These are phyloP conservation scores for Ceratocystis ficicola DNA, from an alignment of 2,329 filamentous ascomycete species.

Conservation along the genomic window DNA sequence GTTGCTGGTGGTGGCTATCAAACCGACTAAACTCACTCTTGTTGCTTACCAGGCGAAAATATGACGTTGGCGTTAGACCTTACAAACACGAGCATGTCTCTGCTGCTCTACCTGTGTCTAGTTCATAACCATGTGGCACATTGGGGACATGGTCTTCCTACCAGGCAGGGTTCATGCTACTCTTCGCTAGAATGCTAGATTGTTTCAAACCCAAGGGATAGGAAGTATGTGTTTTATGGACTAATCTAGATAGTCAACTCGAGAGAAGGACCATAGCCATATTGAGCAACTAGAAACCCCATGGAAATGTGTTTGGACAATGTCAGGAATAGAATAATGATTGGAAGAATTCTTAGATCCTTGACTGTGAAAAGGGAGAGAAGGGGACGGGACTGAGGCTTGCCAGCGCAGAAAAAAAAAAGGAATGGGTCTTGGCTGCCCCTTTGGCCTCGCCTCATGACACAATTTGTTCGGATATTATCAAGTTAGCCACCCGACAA, in stretches of 20 bases:
- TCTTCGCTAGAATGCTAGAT: neutral
- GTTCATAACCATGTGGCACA: too few relatives aligned
- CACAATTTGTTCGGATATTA: too few relatives aligned
- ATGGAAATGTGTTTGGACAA: neutral
- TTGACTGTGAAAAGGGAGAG: neutral
- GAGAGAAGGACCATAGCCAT: neutral
- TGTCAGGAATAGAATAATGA: neutral
- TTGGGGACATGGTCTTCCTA: neutral
- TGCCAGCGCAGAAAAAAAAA: too few relatives aligned
- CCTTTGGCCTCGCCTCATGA: too few relatives aligned
- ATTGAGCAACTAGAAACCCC: neutral
- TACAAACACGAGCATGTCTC: too few relatives aligned
- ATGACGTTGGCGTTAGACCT: too few relatives aligned
- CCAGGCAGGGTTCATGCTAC: neutral
- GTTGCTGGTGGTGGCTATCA: neutral
- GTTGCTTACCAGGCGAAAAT: too few relatives aligned
- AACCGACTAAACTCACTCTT: neutral
- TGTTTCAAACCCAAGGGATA: slow-evolving; percentile 1
- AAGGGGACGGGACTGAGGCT: too few relatives aligned
- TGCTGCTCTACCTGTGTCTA: too few relatives aligned
- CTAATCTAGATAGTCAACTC: neutral
- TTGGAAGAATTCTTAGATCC: neutral
- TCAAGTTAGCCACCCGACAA: too few relatives aligned
- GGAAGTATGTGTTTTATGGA: neutral
- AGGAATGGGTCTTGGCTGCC: too few relatives aligned